Conservation (phyloP, 805 yeast species). For the Cyberlindnera americana region DNA sequence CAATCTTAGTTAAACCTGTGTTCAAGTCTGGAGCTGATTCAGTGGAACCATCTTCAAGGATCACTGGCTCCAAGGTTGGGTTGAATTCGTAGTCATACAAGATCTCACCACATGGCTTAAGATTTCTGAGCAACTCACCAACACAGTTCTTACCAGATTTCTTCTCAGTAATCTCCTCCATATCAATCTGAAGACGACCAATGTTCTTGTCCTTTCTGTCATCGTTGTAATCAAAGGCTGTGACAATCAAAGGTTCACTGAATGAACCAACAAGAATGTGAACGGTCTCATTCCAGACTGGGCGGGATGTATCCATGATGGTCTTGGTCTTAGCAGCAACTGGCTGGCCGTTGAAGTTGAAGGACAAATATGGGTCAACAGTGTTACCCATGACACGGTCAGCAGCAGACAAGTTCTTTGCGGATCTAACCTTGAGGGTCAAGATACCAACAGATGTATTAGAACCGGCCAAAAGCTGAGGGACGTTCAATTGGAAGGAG, state of each 20-base stretch:
- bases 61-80: slow-evolving; percentile 64
- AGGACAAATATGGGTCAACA: slow-evolving; percentile 82
- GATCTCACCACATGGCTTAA: slow-evolving; percentile 76
- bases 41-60: slow-evolving; percentile 71
- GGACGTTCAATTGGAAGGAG: slow-evolving; percentile 88
- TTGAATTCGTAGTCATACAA: slow-evolving; percentile 67
- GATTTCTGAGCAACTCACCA: slow-evolving; percentile 70
- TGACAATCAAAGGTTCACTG: slow-evolving; percentile 76
- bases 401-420: slow-evolving; percentile 65
- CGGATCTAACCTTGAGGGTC: slow-evolving; percentile 62
- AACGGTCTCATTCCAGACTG: slow-evolving; percentile 81
- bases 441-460: slow-evolving; percentile 86
- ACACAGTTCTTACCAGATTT: slow-evolving; percentile 46
- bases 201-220: slow-evolving; percentile 74
- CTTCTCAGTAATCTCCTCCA: slow-evolving; percentile 59
- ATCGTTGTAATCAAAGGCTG: slow-evolving; percentile 74
- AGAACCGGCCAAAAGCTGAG: slow-evolving; percentile 85
- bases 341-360: slow-evolving; percentile 56
- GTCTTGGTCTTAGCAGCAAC: slow-evolving; percentile 71
- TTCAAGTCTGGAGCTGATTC: slow-evolving; percentile 89
- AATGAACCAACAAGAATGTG: slow-evolving; percentile 68
- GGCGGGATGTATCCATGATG: slow-evolving; percentile 62
- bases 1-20: slow-evolving; percentile 83
- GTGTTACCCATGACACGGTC: slow-evolving; percentile 67
- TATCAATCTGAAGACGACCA: slow-evolving; percentile 73